phyloP scores from a whole-genome alignment of 2,329 filamentous ascomycete species.

The Penicillium sp. region DNA sequence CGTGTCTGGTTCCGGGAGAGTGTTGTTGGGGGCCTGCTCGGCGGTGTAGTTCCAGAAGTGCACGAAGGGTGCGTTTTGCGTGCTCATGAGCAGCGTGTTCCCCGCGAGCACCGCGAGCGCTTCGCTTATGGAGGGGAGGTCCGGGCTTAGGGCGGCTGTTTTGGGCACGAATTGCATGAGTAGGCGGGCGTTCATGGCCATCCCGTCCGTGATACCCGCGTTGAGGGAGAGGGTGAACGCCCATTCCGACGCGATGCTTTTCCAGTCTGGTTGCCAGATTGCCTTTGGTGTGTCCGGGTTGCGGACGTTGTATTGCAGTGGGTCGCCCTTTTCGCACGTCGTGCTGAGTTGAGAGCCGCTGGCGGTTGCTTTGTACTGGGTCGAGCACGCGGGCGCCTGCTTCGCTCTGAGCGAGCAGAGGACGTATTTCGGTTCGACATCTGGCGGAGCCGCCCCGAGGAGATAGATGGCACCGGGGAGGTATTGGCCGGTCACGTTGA shows the following conservation, averaged over 20 bases:
- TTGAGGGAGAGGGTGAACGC: slow-evolving; percentile 60
- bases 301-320: slow-evolving; percentile 60
- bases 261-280: slow-evolving; percentile 56
- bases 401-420: slow-evolving; percentile 71
- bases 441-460: slow-evolving; percentile 57
- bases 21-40: slow-evolving; percentile 19
- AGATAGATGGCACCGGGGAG: slow-evolving; percentile 67
- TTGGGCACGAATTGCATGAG: slow-evolving; percentile 60
- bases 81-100: slow-evolving; percentile 67
- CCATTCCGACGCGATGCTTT: slow-evolving; percentile 61
- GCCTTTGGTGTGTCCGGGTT: slow-evolving; percentile 40
- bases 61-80: slow-evolving; percentile 64
- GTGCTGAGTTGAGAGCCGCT: slow-evolving; percentile 64
- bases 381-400: slow-evolving; percentile 69
- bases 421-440: slow-evolving; percentile 57
- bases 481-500: slow-evolving; percentile 55
- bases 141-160: slow-evolving; percentile 48
- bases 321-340: slow-evolving; percentile 66
- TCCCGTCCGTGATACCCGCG: slow-evolving; percentile 59
- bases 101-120: slow-evolving; percentile 72
- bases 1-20: slow-evolving; percentile 53
- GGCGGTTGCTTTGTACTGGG: slow-evolving; percentile 58
- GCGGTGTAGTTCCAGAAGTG: slow-evolving; percentile 58
- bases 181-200: slow-evolving; percentile 64
- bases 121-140: slow-evolving; percentile 72